A percentile compares a stretch with the other conserved stretches of the same genome.
Evolutionary conservation across 129 eudicot genomes (phyloP).

Genomic region (Silybum marianum): DNA sequence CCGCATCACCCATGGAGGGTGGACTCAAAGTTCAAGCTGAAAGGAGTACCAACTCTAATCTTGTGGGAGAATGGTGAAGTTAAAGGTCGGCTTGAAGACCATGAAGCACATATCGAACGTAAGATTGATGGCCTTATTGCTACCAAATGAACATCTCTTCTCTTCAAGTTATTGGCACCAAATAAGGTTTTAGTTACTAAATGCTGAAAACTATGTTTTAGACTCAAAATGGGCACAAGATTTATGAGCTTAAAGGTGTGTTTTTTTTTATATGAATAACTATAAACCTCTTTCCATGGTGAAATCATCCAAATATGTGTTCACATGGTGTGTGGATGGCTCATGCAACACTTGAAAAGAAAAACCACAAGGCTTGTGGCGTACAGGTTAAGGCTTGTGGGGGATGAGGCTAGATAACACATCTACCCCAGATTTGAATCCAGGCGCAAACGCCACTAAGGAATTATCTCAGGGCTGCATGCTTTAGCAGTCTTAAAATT

Average conservation of each 20-base stretch:
- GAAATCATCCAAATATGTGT: background rate
- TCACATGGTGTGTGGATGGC: background rate
- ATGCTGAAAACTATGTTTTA: conserved; percentile 15
- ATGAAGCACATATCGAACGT: conserved; percentile 76
- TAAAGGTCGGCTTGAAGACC: conserved; percentile 87
- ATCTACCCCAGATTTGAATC: too few species aligned
- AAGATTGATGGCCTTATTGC: conserved; percentile 67
- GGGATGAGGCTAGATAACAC: too few species aligned
- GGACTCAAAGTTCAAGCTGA: conserved; percentile 74
- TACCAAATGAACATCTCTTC: conserved; percentile 29
- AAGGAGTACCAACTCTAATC: conserved; percentile 84
- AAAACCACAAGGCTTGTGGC: too few species aligned
- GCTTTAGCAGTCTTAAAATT: too few species aligned
- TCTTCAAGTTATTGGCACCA: background rate
- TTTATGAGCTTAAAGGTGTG: background rate
- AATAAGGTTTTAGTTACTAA: conserved; percentile 23
- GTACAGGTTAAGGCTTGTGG: too few species aligned
- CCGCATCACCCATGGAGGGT: conserved; percentile 84
- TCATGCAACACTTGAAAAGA: background rate
- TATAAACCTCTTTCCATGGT: conserved; percentile 2
- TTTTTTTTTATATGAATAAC: too few species aligned
- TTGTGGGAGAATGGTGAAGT: conserved; percentile 72
- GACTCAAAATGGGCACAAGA: conserved; percentile 6
- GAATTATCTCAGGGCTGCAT: too few species aligned
- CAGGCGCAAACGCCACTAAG: too few species aligned